These are phyloP conservation scores for Aspergillus alliaceus DNA, from an alignment of 2,329 filamentous ascomycete genomes.

Conservation along the genomic window DNA sequence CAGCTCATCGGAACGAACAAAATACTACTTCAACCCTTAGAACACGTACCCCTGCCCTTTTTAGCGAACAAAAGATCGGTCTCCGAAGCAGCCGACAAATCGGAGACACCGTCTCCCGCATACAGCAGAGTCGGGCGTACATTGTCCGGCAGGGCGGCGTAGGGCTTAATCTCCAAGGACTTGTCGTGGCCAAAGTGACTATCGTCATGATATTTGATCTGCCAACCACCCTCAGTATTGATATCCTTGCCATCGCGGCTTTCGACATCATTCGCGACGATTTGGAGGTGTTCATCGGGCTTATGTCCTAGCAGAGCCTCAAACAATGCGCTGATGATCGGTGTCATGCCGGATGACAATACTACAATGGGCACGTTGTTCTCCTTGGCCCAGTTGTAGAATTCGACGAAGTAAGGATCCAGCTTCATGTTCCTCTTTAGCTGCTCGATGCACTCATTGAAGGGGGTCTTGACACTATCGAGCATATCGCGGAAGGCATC, in stretches of 20 bases:
- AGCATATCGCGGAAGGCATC: constrained; percentile 91
- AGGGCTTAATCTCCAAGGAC: constrained; percentile 84
- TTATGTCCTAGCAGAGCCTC: constrained; percentile 78
- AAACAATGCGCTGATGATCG: constrained; percentile 82
- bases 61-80: constrained; percentile 94
- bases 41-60: constrained; percentile 70
- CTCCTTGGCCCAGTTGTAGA: constrained; percentile 76
- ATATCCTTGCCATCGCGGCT: constrained; percentile 68
- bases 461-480: constrained; percentile 78
- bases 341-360: constrained; percentile 87
- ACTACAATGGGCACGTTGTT: constrained; percentile 92
- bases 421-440: constrained; percentile 81
- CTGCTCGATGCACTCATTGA: constrained; percentile 75
- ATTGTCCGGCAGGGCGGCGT: constrained; percentile 63
- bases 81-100: constrained; percentile 87
- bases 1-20: constrained; percentile 4
- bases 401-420: constrained; percentile 84
- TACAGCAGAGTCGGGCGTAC: constrained; percentile 85
- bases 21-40: neutral
- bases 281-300: constrained; percentile 69
- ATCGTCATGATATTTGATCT: constrained; percentile 85
- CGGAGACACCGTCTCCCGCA: constrained; percentile 90
- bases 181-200: constrained; percentile 96
- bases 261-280: constrained; percentile 82
- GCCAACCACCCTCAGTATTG: constrained; percentile 80